These are phyloP conservation scores for Collybia sordida DNA, from an alignment of 768 basidiomycete genomes.

Conservation along the genomic window DNA sequence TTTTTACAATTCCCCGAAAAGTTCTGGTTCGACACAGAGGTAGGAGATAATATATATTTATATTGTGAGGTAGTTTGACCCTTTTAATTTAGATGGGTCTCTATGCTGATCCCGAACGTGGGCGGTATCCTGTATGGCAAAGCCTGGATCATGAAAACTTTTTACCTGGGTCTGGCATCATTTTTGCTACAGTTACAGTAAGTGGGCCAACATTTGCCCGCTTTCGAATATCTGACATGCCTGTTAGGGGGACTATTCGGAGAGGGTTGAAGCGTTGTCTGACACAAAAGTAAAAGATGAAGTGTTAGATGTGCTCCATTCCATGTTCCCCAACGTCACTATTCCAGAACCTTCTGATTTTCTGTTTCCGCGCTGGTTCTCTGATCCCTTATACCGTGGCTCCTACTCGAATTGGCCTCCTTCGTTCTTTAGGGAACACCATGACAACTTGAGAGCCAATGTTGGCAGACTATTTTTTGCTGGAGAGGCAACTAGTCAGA, in stretches of 20 bases:
- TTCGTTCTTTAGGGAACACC: constrained; percentile 50
- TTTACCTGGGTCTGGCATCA: constrained; percentile 58
- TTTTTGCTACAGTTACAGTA: constrained; percentile 52
- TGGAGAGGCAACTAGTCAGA: constrained; percentile 58
- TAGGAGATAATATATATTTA: constrained; percentile 4
- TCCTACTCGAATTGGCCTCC: constrained; percentile 75
- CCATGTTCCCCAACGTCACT: constrained; percentile 56
- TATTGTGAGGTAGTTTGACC: neutral
- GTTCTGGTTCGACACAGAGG: constrained; percentile 52
- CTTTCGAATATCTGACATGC: neutral
- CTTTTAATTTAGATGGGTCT: constrained; percentile 42
- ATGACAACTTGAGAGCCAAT: constrained; percentile 57
- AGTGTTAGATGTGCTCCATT: constrained; percentile 52
- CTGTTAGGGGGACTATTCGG: constrained; percentile 56
- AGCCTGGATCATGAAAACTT: constrained; percentile 57
- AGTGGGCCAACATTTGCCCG: constrained; percentile 9
- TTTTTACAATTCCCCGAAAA: constrained; percentile 62
- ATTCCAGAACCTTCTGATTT: constrained; percentile 60
- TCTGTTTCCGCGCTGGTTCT: constrained; percentile 53
- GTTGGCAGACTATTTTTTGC: constrained; percentile 59
- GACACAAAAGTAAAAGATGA: constrained; percentile 48
- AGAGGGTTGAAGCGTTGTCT: constrained; percentile 55
- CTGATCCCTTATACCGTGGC: constrained; percentile 53
- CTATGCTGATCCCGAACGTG: constrained; percentile 57
- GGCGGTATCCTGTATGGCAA: constrained; percentile 69